A percentile compares a stretch with the other conserved stretches of the same genome.
Evolutionary conservation across 371 early-diverging fungal species (phyloP).

Genomic region (Smittium culicis): DNA sequence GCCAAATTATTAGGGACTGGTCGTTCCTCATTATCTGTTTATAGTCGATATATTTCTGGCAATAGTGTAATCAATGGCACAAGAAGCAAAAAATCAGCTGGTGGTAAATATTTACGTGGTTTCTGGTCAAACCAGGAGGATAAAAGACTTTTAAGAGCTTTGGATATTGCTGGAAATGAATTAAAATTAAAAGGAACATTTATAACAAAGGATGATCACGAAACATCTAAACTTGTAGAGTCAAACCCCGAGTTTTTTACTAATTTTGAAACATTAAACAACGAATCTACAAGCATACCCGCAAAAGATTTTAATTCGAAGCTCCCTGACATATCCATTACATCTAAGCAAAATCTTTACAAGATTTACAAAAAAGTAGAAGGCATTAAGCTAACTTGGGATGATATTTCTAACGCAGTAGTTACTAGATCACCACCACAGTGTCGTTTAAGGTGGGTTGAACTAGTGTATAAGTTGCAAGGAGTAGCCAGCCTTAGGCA

Average conservation of each 20-base stretch:
- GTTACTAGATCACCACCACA: not conserved
- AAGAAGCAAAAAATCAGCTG: not conserved
- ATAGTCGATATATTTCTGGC: not conserved
- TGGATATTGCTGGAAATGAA: not conserved
- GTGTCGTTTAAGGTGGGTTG: slow-evolving; percentile 5
- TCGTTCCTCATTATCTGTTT: not conserved
- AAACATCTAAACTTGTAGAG: not conserved
- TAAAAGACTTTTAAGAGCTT: not conserved
- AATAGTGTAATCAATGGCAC: not conserved
- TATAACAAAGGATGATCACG: not conserved
- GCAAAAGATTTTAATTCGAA: not conserved
- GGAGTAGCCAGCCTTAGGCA: not conserved
- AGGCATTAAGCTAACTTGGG: not conserved
- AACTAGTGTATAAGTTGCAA: not conserved
- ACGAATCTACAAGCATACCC: not conserved
- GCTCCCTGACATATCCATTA: not conserved
- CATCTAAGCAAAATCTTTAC: not conserved
- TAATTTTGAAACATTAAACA: too few relatives aligned
- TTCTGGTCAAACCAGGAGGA: slow-evolving; percentile 5
- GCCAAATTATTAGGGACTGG: not conserved
- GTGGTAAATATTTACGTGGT: not conserved
- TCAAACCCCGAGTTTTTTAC: not conserved
- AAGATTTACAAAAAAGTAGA: not conserved
- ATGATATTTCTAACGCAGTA: not conserved
- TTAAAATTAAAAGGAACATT: not conserved